Evolutionary conservation across 2,329 filamentous ascomycete species (phyloP), one percentile per base, ranked within the genome.

Genomic region (Penicillium sclerotigenum): DNA sequence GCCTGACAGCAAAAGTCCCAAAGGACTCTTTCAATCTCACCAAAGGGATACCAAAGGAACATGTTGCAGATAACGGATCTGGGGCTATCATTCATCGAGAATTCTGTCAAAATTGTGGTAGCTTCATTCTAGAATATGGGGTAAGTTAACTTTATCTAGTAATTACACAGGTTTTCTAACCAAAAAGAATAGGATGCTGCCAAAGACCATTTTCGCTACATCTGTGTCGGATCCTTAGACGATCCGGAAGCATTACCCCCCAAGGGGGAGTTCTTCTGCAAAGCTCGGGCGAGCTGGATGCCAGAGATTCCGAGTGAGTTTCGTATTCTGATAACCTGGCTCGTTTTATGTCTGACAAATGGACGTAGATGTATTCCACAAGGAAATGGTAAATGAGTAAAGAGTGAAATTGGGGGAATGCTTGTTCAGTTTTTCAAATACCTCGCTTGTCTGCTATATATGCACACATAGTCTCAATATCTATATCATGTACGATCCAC

Each of bases 211-310:
- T 76, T 69, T 53, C 71, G 70, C 29, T 77, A 79, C 61, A 73
- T 80, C 10, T 77, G 75, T 18, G 77, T 80, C 38, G 80, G 81
- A 1, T 79, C 79, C 0, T 67, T 83, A 4, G 80, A 83, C 54
- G 72, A 80, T 20, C 77, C 77, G 0, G 77, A 79, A 14, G 72
- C 68, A 48, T 65, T 83, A 10, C 77, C 79, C 6, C 80, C 80
- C 0, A 82, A 81, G 61, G 81, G 80, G 0, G 80, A 83, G 59
- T 83, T 83, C 69, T 83, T 82, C 60, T 82, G 79, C 65, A 80
- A 73, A 50, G 65, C 72, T 37, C 69, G 79, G 54, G 71, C 75
- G 5, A 67, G 61, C 1, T 83, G 81, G 81, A 81, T 81, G 78
- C 79, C 78, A 3, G 75, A 79, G 62, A 70, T 81, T 47, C 72